phyloP scores from a whole-genome alignment of 805 yeast genomes.

The Teunomyces funiuensis region DNA sequence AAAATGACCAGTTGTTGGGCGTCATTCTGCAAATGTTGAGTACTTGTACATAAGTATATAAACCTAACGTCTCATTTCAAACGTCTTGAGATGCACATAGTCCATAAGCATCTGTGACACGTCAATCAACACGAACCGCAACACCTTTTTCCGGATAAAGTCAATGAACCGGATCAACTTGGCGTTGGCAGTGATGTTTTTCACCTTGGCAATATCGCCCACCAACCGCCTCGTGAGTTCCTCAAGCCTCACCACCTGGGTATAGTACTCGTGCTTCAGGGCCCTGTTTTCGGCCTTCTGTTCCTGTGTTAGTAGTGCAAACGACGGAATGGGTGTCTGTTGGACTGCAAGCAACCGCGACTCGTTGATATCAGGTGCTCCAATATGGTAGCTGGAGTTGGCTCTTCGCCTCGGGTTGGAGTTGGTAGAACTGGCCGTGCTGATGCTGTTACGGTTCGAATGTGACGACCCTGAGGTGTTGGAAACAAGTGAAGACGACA shows the following conservation, averaged over 20 bases:
- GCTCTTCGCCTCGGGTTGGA: slow-evolving; percentile 21
- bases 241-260: slow-evolving; percentile 23
- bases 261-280: slow-evolving; percentile 35
- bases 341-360: slow-evolving; percentile 9
- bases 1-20: slow-evolving; percentile 83
- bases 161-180: slow-evolving; percentile 31
- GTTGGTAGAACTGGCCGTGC: slow-evolving; percentile 21
- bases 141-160: slow-evolving; percentile 33
- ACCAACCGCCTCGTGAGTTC: slow-evolving; percentile 15
- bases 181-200: slow-evolving; percentile 13
- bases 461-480: slow-evolving; percentile 16
- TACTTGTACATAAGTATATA: too few relatives aligned
- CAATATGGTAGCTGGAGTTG: slow-evolving; percentile 11
- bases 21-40: slow-evolving; percentile 93
- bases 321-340: slow-evolving; percentile 11
- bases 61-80: slow-evolving; percentile 6
- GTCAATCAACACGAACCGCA: slow-evolving; percentile 40
- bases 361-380: slow-evolving; percentile 10
- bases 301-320: slow-evolving; percentile 14
- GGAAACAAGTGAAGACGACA: slow-evolving; percentile 28
- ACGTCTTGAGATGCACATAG: slow-evolving; percentile 26
- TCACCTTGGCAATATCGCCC: slow-evolving; percentile 6
- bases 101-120: slow-evolving; percentile 33
- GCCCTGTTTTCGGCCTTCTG: slow-evolving; percentile 32
- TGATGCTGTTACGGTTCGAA: slow-evolving; percentile 23